Percentiles rank a stretch among this genome's conserved stretches.
Evolutionary conservation across 2,329 filamentous ascomycete genomes (phyloP).

Genomic region (Fusarium newnesense): DNA sequence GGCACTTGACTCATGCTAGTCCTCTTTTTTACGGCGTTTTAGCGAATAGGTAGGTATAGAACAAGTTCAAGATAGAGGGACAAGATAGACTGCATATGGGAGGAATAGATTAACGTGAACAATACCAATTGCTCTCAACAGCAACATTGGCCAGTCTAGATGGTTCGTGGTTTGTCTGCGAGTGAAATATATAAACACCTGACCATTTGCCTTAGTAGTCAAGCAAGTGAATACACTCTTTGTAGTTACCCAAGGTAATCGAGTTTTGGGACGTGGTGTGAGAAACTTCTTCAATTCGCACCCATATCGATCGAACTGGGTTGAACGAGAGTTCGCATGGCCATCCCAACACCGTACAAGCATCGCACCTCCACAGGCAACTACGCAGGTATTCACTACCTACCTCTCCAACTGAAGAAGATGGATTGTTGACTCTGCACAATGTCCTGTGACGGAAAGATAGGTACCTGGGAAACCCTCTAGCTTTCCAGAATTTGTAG

Average conservation of each 20-base stretch:
- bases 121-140: not conserved
- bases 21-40: constrained; percentile 20
- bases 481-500: not conserved
- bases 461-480: not conserved
- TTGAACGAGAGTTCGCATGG: not conserved
- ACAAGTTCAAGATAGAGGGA: not conserved
- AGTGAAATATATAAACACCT: not conserved
- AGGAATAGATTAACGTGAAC: constrained; percentile 10
- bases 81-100: constrained; percentile 3
- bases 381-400: not conserved
- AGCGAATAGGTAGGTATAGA: constrained; percentile 2
- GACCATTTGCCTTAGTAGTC: not conserved
- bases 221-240: not conserved
- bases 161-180: not conserved
- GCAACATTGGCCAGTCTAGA: not conserved
- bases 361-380: not conserved
- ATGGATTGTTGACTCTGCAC: not conserved
- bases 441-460: not conserved
- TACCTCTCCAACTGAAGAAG: not conserved
- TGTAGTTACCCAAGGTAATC: not conserved
- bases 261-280: not conserved
- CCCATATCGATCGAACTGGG: not conserved
- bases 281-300: not conserved
- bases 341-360: not conserved
- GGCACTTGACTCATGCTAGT: constrained; percentile 25